Base-by-base conservation (phyloP, 2,329 filamentous ascomycete genomes). In the Tolypocladium nubicola region DNA sequence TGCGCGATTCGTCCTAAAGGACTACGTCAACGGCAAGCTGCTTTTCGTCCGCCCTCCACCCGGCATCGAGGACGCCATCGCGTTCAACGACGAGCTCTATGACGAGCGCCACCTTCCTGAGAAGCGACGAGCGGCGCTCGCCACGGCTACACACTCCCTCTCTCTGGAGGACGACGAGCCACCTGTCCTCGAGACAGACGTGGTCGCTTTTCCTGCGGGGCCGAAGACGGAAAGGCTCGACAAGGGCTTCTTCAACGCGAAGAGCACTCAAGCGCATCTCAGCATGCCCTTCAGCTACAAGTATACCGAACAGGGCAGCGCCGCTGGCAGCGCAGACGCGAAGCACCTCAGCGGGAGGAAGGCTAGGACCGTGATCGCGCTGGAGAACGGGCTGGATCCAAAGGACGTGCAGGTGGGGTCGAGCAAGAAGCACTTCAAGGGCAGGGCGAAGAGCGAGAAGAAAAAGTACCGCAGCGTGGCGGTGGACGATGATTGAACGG, bases 1-100 rank as follows among this genome's bases (percentile, higher is more conserved):
- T 8, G 91, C 93, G 5, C 83, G 94, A 56, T 88, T 90, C 64
- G 81, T 99, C 19, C 81, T 99, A 33, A 99, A 99, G 71, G 94
- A 99, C 75, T 99, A 97, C 67, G 94, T 99, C 64, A 96, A 88
- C 69, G 94, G 94, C 61, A 97, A 97, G 75, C 82, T 99, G 0
- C 81, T 97, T 7, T 97, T 88, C 75, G 94, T 91, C 63, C 87
- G 93, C 66, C 92, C 94, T 5, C 94, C 94, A 0, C 92, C 92
- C 0, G 75, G 75, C 5, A 81, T 86, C 37, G 83, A 88, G 43
- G 88, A 97, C 64, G 77, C 84, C 0, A 75, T 76, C 53, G 83
- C 87, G 56, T 99, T 97, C 79, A 99, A 99, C 74, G 77, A 79
- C 54, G 92, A 95, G 59, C 84, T 97, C 5, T 97, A 97, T 72